Base-by-base conservation (phyloP, 2,329 filamentous ascomycete genomes). In the Aureobasidium sp. region DNA sequence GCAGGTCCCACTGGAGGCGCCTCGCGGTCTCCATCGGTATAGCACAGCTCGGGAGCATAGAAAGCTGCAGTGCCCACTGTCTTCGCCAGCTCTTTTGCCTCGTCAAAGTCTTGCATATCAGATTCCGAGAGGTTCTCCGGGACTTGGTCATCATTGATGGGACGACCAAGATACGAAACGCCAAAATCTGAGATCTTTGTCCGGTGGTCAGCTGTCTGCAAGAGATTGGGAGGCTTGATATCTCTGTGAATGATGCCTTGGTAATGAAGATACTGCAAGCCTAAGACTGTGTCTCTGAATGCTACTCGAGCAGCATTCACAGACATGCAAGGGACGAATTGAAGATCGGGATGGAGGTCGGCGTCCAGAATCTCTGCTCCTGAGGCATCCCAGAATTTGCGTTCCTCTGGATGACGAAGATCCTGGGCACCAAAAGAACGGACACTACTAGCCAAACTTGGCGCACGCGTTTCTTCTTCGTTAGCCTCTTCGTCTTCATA, bases 101-200 rank as follows among this genome's bases (percentile, higher is more conserved):
- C 91, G 52, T 70, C 70, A 63, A 96, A 86, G 70, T 96, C 90
- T 44, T 85, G 86, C 12, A 90, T 89, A 73, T 97, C 92, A 0
- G 87, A 90, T 71, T 95, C 90, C 4, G 88, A 88, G 79, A 86
- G 64, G 77, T 87, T 75, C 63, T 91, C 88, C 63, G 90, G 70
- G 56, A 72, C 87, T 41, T 86, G 83, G 68, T 95, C 90, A 51
- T 96, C 90, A 42, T 90, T 84, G 63, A 92, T 89, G 1, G 91
- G 91, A 56, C 91, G 86, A 32, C 94, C 94, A 65, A 99, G 90
- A 74, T 97, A 99, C 1, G 94, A 99, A 1, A 99, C 94, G 36
- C 94, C 94, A 77, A 99, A 99, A 71, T 99, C 94, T 5, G 94
- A 97, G 64, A 99, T 99, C 79, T 99, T 99, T 70, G 97, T 90